These are phyloP conservation scores for Astrothelium subdiscretum DNA, from an alignment of 495 filamentous ascomycete genomes.

Conservation along the genomic window DNA sequence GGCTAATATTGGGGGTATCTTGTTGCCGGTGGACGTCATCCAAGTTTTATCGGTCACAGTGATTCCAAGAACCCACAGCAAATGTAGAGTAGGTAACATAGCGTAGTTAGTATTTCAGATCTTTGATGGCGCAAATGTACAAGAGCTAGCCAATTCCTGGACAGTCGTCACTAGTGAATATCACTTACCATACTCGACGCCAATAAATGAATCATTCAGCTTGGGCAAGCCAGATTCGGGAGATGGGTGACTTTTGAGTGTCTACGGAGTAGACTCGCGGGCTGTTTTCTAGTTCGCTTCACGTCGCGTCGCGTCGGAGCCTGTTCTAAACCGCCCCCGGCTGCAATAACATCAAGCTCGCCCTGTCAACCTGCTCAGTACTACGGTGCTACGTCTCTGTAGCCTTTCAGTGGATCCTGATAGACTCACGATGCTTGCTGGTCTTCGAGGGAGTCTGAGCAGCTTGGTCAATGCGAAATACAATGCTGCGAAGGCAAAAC, in stretches of 20 bases:
- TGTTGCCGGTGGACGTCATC: background rate
- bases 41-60: too few species aligned
- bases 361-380: too few species aligned
- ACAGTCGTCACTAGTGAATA: background rate
- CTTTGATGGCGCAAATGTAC: background rate
- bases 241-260: background rate
- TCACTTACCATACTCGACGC: background rate
- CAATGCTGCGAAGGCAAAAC: slow-evolving; percentile 13
- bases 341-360: background rate
- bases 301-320: background rate
- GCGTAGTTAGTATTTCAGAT: background rate
- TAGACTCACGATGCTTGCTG: slow-evolving; percentile 12
- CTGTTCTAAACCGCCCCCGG: background rate
- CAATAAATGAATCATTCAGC: too few species aligned
- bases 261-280: too few species aligned
- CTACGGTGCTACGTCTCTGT: too few species aligned
- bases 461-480: slow-evolving; percentile 18
- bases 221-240: background rate
- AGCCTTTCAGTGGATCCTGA: too few species aligned
- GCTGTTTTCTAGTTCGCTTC: too few species aligned
- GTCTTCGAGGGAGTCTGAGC: slow-evolving; percentile 14
- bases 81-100: background rate
- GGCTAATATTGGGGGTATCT: background rate
- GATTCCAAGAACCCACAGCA: background rate
- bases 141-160: background rate